phyloP scores from a whole-genome alignment of 257 asterid genomes.

The Salvia miltiorrhiza region DNA sequence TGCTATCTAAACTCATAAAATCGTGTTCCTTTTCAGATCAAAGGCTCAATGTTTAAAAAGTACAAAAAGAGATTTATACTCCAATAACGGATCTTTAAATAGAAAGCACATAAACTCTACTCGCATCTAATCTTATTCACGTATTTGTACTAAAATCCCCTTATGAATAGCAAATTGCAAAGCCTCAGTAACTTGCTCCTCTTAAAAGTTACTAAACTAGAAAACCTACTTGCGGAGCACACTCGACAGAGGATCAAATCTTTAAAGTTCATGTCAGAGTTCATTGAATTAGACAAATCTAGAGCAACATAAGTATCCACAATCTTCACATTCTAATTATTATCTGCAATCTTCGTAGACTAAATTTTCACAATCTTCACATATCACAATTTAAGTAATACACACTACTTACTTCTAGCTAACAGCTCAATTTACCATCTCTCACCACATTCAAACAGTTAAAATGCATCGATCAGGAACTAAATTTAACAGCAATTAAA shows the following conservation, averaged over 20 bases:
- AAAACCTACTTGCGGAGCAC: not conserved
- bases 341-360: too few species aligned
- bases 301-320: not conserved
- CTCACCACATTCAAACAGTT: slow-evolving; percentile 1
- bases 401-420: not conserved
- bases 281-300: not conserved
- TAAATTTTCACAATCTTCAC: too few species aligned
- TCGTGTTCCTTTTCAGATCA: slow-evolving; percentile 4
- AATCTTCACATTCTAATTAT: not conserved
- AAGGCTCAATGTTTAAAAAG: not conserved
- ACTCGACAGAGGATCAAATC: not conserved
- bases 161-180: not conserved
- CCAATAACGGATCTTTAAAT: not conserved
- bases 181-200: not conserved
- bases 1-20: slow-evolving; percentile 7
- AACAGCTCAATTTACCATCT: not conserved
- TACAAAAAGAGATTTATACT: not conserved
- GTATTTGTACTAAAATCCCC: not conserved
- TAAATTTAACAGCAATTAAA: not conserved
- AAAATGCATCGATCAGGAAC: not conserved
- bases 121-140: not conserved
- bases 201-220: not conserved
- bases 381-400: not conserved
- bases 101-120: not conserved
- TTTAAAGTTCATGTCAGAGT: not conserved